phyloP scores from a whole-genome alignment of 2,329 filamentous ascomycete species.

The Chrysosporium queenslandicum region DNA sequence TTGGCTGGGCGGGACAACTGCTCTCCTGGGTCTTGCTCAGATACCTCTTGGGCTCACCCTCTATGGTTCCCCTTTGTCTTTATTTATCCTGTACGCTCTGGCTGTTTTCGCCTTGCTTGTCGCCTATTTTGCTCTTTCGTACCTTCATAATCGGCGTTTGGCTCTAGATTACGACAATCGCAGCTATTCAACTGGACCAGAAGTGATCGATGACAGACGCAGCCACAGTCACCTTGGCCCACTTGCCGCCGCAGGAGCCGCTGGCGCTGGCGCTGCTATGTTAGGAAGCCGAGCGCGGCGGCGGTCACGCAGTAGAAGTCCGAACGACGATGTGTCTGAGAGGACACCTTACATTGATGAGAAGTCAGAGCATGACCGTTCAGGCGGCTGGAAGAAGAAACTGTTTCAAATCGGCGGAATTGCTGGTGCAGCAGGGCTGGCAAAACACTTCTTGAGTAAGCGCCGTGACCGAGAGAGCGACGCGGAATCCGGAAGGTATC shows the following conservation, averaged over 20 bases:
- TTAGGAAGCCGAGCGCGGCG: slow-evolving; percentile 32
- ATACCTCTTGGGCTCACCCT: slow-evolving; percentile 81
- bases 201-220: slow-evolving; percentile 40
- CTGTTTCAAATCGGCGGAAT: slow-evolving; percentile 52
- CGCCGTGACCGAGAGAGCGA: slow-evolving; percentile 47
- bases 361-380: slow-evolving; percentile 48
- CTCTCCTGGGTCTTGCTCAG: slow-evolving; percentile 74
- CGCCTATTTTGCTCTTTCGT: slow-evolving; percentile 70
- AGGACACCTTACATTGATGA: slow-evolving; percentile 53
- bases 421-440: slow-evolving; percentile 53
- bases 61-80: slow-evolving; percentile 75
- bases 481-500: slow-evolving; percentile 44
- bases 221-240: slow-evolving; percentile 38
- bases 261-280: slow-evolving; percentile 49
- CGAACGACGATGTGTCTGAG: slow-evolving; percentile 33
- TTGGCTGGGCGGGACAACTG: slow-evolving; percentile 71
- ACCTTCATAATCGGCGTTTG: slow-evolving; percentile 50
- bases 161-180: slow-evolving; percentile 50
- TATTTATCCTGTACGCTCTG: slow-evolving; percentile 78
- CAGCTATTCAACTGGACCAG: slow-evolving; percentile 46
- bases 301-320: slow-evolving; percentile 34
- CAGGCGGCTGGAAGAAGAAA: slow-evolving; percentile 50
- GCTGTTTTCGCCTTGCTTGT: slow-evolving; percentile 64
- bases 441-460: slow-evolving; percentile 49
- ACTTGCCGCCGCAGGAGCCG: slow-evolving; percentile 46